A percentile compares a stretch with the other conserved stretches of the same genome.
Conservation (phyloP, 768 basidiomycete species). For the Lentinula detonsa region DNA sequence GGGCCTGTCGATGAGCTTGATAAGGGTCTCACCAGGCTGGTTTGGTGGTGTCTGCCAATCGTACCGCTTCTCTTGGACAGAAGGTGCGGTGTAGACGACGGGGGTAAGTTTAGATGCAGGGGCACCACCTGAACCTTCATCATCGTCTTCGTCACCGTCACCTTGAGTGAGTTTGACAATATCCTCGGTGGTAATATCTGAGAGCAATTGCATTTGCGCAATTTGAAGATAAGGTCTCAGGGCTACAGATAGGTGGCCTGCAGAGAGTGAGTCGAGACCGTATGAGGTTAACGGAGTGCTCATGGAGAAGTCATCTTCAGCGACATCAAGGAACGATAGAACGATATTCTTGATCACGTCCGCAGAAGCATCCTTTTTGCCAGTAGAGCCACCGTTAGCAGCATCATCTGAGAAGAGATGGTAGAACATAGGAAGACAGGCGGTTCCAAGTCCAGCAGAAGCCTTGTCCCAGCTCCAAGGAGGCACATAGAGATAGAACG, state of each 20-base stretch:
- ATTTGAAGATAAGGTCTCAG: constrained; percentile 16
- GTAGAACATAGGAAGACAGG: constrained; percentile 8
- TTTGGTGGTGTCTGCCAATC: neutral
- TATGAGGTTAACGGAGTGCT: constrained; percentile 23
- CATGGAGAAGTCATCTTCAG: constrained; percentile 17
- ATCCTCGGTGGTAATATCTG: constrained; percentile 18
- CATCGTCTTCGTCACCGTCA: neutral
- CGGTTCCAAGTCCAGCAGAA: constrained; percentile 11
- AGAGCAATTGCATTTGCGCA: constrained; percentile 22
- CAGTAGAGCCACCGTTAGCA: neutral
- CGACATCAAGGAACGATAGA: constrained; percentile 14
- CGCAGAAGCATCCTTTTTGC: neutral
- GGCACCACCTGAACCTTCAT: neutral
- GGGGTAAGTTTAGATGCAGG: neutral
- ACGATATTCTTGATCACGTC: neutral
- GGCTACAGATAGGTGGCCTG: constrained; percentile 19
- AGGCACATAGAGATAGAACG: constrained; percentile 17
- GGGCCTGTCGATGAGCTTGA: constrained; percentile 1
- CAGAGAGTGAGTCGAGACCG: constrained; percentile 25
- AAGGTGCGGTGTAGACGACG: neutral
- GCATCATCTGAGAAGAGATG: constrained; percentile 10
- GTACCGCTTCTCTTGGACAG: neutral
- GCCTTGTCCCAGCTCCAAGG: constrained; percentile 17
- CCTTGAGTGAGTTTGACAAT: constrained; percentile 6
- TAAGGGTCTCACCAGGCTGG: neutral